phyloP scores from a whole-genome alignment of 2,329 filamentous ascomycete genomes.

The Penicillium sp. region DNA sequence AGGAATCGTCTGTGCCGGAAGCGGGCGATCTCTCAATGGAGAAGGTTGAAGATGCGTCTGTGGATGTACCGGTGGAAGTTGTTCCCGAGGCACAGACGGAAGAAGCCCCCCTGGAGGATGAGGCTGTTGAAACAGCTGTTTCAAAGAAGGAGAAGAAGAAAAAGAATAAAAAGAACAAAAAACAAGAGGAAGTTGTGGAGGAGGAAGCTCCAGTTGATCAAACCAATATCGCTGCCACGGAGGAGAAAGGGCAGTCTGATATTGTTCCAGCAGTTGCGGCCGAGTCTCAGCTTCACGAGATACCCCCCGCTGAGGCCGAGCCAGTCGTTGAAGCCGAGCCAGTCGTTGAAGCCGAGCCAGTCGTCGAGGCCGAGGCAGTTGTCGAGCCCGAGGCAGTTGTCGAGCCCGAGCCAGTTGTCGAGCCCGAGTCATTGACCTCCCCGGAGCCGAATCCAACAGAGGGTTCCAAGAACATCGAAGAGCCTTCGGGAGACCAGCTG shows the following conservation, averaged over 20 bases:
- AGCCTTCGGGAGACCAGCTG: neutral
- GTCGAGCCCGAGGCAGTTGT: too few relatives aligned
- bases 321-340: neutral
- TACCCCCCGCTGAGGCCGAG: neutral
- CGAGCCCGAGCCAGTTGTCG: neutral
- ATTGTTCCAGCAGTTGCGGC: neutral
- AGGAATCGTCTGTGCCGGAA: constrained; percentile 2
- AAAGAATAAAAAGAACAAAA: constrained; percentile 23
- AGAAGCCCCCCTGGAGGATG: constrained; percentile 6
- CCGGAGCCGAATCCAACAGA: too few relatives aligned
- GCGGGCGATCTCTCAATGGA: constrained; percentile 4
- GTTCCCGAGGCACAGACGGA: constrained; percentile 1
- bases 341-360: constrained; percentile 5
- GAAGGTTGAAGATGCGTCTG: constrained; percentile 7
- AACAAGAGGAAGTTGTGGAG: constrained; percentile 9
- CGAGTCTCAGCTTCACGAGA: constrained; percentile 2
- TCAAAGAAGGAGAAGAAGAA: constrained; percentile 26
- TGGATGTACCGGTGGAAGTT: constrained; percentile 6
- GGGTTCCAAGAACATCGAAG: neutral
- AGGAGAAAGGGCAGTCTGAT: constrained; percentile 21
- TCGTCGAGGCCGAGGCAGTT: constrained; percentile 1
- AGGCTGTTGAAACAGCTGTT: constrained; percentile 8
- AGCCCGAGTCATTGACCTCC: neutral
- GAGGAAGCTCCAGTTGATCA: constrained; percentile 4
- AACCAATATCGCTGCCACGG: constrained; percentile 5